phyloP scores from a whole-genome alignment of 768 basidiomycete genomes.

The Sporobolomyces pararoseus region DNA sequence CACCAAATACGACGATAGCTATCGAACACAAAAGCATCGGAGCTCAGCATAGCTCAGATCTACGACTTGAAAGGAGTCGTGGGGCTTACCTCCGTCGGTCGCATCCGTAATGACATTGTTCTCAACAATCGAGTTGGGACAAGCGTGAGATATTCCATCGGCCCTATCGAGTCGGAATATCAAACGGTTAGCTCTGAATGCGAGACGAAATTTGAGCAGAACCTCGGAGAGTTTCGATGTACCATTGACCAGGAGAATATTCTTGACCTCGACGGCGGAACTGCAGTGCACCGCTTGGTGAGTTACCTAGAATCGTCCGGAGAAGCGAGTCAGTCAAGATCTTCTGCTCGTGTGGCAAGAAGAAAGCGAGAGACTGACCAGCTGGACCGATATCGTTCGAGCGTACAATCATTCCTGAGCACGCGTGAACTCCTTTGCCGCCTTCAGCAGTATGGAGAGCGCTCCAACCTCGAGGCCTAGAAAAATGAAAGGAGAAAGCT shows the following conservation, averaged over 20 bases:
- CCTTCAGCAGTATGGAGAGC: conserved; percentile 18
- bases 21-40: not conserved
- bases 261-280: not conserved
- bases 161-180: too few relatives aligned
- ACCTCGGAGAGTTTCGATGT: too few relatives aligned
- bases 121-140: conserved; percentile 34
- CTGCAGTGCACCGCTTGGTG: not conserved
- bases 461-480: conserved; percentile 27
- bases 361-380: too few relatives aligned
- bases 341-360: too few relatives aligned
- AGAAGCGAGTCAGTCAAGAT: too few relatives aligned
- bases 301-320: too few relatives aligned
- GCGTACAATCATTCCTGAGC: conserved; percentile 7
- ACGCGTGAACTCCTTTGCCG: not conserved
- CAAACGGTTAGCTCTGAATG: too few relatives aligned
- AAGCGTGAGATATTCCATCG: conserved; percentile 45
- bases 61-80: too few relatives aligned
- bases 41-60: too few relatives aligned
- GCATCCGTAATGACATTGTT: conserved; percentile 45
- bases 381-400: conserved; percentile 14
- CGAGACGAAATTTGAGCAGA: too few relatives aligned
- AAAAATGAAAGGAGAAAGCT: not conserved
- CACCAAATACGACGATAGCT: conserved; percentile 45
- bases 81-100: conserved; percentile 39
- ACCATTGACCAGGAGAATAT: conserved; percentile 6